A percentile compares a stretch with the other conserved stretches of the same genome.
These are phyloP conservation scores for Aspergillus transmontanensis DNA, from an alignment of 2,329 filamentous ascomycete genomes.

Conservation along the genomic window DNA sequence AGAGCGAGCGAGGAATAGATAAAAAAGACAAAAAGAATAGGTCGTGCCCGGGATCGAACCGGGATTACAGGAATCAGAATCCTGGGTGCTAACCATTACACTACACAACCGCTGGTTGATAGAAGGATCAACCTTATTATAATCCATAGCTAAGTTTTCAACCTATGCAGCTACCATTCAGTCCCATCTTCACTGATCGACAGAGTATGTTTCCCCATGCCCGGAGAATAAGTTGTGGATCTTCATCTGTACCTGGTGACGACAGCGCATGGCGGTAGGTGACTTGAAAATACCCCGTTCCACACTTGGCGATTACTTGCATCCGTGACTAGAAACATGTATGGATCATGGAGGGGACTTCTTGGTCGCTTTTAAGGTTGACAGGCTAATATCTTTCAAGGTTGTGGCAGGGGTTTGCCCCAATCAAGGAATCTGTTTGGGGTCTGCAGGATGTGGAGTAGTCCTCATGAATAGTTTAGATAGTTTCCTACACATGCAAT, in stretches of 20 bases:
- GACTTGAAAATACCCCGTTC: too few relatives aligned
- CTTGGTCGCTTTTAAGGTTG: background rate
- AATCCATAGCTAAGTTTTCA: background rate
- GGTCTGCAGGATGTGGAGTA: background rate
- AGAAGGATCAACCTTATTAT: background rate
- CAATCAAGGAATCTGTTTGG: background rate
- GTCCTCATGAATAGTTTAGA: background rate
- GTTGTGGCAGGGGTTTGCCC: background rate
- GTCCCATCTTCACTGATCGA: too few relatives aligned
- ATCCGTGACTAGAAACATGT: background rate
- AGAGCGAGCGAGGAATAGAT: too few relatives aligned
- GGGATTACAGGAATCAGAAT: background rate
- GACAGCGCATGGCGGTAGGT: too few relatives aligned
- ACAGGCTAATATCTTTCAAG: background rate
- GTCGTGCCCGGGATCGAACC: constrained; percentile 2
- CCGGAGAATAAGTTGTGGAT: too few relatives aligned
- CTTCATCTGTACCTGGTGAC: too few relatives aligned
- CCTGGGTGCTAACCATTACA: background rate
- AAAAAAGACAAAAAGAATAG: constrained; percentile 1
- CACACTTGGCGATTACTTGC: background rate
- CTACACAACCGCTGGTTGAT: background rate
- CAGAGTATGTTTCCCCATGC: too few relatives aligned
- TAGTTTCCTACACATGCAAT: background rate
- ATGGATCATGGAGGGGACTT: background rate
- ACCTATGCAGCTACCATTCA: too few relatives aligned